A percentile compares a stretch with the other conserved stretches of the same genome.
These are phyloP conservation scores for Cercophora samala DNA, from an alignment of 495 filamentous ascomycete species.

Conservation along the genomic window DNA sequence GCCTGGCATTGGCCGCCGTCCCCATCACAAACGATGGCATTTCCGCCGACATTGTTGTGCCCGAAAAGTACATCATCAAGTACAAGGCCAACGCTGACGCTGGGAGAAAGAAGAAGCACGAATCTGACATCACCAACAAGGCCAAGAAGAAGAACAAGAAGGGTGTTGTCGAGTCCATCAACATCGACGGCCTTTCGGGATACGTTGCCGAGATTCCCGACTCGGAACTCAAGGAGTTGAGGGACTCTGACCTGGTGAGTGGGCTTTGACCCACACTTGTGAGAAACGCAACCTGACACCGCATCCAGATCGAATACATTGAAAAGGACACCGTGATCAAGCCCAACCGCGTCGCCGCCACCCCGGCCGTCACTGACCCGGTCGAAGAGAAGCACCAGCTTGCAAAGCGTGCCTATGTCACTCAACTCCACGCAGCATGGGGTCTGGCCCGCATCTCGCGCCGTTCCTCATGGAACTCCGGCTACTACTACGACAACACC, in stretches of 20 bases:
- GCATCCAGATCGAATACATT: constrained; percentile 21
- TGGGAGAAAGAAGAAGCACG: constrained; percentile 15
- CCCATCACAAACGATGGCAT: constrained; percentile 18
- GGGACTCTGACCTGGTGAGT: constrained; percentile 15
- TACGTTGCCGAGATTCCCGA: constrained; percentile 23
- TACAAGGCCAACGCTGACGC: constrained; percentile 23
- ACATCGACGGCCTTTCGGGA: constrained; percentile 22
- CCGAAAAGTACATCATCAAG: constrained; percentile 28
- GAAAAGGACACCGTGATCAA: constrained; percentile 23
- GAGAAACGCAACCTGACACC: neutral
- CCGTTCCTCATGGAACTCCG: constrained; percentile 33
- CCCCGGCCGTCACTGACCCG: neutral
- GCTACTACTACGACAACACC: constrained; percentile 38
- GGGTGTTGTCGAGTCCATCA: constrained; percentile 14
- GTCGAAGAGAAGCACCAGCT: constrained; percentile 5
- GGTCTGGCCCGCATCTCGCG: constrained; percentile 57
- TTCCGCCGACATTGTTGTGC: constrained; percentile 12
- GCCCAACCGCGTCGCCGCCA: constrained; percentile 5
- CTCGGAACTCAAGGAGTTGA: constrained; percentile 14
- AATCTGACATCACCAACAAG: constrained; percentile 15
- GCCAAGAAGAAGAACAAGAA: constrained; percentile 14
- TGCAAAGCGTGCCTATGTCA: constrained; percentile 18
- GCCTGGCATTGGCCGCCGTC: constrained; percentile 15
- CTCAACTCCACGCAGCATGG: constrained; percentile 39
- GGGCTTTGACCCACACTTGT: neutral